These are phyloP conservation scores for Penicillium angulare DNA, from an alignment of 495 filamentous ascomycete species.

Conservation along the genomic window DNA sequence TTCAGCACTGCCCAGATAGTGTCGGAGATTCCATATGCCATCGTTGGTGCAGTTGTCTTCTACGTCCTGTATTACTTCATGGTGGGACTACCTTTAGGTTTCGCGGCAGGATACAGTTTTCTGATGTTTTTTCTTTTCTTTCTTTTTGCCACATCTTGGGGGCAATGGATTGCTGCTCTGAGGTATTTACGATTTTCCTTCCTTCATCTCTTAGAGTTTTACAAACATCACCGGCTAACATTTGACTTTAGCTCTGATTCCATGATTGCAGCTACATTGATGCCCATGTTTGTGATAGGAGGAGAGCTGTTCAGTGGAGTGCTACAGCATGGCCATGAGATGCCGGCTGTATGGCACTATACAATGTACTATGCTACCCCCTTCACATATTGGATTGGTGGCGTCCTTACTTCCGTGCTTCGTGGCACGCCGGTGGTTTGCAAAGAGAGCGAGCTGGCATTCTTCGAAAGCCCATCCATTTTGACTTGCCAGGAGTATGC, in stretches of 20 bases:
- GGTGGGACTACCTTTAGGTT: constrained; percentile 56
- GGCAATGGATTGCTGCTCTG: constrained; percentile 66
- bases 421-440: constrained; percentile 62
- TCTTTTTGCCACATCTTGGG: constrained; percentile 72
- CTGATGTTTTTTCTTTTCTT: constrained; percentile 78
- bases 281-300: constrained; percentile 65
- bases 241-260: constrained; percentile 55
- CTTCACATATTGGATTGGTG: constrained; percentile 80
- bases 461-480: constrained; percentile 59
- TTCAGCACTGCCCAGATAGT: constrained; percentile 70
- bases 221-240: constrained; percentile 9
- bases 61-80: constrained; percentile 75
- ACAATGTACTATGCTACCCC: constrained; percentile 82
- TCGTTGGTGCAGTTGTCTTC: constrained; percentile 68
- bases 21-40: constrained; percentile 72
- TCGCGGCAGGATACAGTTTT: constrained; percentile 76
- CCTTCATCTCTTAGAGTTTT: too few species aligned
- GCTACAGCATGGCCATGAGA: constrained; percentile 71
- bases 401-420: constrained; percentile 71
- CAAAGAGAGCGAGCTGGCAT: constrained; percentile 54
- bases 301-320: constrained; percentile 71
- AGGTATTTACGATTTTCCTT: constrained; percentile 36
- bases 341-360: constrained; percentile 76
- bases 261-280: constrained; percentile 69
- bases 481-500: constrained; percentile 73